Evolutionary conservation across 805 yeast species (phyloP).

Genomic region (Cephaloascus fragrans): DNA sequence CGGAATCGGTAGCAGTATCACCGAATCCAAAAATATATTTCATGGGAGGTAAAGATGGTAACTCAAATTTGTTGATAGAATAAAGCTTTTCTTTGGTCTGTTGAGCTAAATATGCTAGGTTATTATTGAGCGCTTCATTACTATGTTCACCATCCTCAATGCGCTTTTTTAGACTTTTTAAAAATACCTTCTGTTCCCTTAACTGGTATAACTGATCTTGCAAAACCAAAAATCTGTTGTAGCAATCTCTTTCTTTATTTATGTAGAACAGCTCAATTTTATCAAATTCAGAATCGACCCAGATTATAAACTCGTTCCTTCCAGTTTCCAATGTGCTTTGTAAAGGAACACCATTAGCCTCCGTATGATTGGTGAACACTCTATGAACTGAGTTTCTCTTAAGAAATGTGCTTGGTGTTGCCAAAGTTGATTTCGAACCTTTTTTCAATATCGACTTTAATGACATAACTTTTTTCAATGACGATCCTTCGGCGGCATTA

Average conservation of each 20-base stretch:
- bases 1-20: slow-evolving; percentile 2
- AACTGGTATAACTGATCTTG: slow-evolving; percentile 64
- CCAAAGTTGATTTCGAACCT: slow-evolving; percentile 5
- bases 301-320: slow-evolving; percentile 40
- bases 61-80: slow-evolving; percentile 19
- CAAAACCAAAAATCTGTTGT: slow-evolving; percentile 47
- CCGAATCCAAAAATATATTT: slow-evolving; percentile 20
- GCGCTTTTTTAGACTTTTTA: background rate
- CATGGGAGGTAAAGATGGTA: slow-evolving; percentile 33
- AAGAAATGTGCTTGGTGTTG: background rate
- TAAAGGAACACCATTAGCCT: background rate
- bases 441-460: slow-evolving; percentile 8
- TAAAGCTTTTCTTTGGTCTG: slow-evolving; percentile 16
- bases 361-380: background rate
- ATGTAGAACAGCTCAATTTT: slow-evolving; percentile 56
- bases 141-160: background rate
- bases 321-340: slow-evolving; percentile 20
- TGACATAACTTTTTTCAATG: slow-evolving; percentile 3
- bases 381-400: background rate
- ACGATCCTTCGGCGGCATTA: slow-evolving; percentile 2
- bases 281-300: slow-evolving; percentile 55
- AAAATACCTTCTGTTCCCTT: slow-evolving; percentile 21
- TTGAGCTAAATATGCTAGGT: slow-evolving; percentile 12
- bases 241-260: slow-evolving; percentile 49
- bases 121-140: slow-evolving; percentile 7